These are phyloP conservation scores for Boletus fagicola DNA, from an alignment of 768 basidiomycete genomes.

Conservation along the genomic window DNA sequence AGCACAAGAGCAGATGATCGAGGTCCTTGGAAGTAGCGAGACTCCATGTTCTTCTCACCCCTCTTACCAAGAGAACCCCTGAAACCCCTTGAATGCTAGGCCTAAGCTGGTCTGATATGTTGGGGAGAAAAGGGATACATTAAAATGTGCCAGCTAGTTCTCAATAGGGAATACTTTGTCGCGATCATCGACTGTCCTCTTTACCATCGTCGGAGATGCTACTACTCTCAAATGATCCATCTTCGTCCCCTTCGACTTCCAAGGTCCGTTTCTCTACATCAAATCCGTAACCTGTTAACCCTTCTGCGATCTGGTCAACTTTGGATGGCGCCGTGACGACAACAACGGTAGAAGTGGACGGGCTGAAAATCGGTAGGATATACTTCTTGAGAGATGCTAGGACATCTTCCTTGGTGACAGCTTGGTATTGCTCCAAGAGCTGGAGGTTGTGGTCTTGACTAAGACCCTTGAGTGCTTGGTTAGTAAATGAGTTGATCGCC, in stretches of 20 bases:
- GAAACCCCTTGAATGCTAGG: neutral
- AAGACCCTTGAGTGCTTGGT: conserved; percentile 89
- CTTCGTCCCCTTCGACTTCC: conserved; percentile 56
- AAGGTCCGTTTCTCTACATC: conserved; percentile 71
- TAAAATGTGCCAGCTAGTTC: neutral
- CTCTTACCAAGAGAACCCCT: neutral
- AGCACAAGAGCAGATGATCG: conserved; percentile 59
- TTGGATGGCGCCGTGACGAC: conserved; percentile 84
- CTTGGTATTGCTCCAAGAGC: conserved; percentile 75
- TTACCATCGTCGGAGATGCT: conserved; percentile 35
- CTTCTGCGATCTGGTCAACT: conserved; percentile 63
- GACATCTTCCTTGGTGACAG: conserved; percentile 78
- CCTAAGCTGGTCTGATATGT: neutral
- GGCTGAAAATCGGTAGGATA: conserved; percentile 81
- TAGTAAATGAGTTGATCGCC: conserved; percentile 82
- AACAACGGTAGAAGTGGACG: conserved; percentile 72
- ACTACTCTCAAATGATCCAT: conserved; percentile 33
- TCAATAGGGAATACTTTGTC: neutral
- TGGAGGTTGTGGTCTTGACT: conserved; percentile 70
- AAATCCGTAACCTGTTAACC: conserved; percentile 68
- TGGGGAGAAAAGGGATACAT: neutral
- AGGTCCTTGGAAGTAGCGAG: conserved; percentile 45
- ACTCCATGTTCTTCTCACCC: neutral
- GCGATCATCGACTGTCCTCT: conserved; percentile 16
- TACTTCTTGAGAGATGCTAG: conserved; percentile 64